These are phyloP conservation scores for Musa itinerans DNA, from an alignment of 176 grass and related monocot genomes.

Conservation along the genomic window DNA sequence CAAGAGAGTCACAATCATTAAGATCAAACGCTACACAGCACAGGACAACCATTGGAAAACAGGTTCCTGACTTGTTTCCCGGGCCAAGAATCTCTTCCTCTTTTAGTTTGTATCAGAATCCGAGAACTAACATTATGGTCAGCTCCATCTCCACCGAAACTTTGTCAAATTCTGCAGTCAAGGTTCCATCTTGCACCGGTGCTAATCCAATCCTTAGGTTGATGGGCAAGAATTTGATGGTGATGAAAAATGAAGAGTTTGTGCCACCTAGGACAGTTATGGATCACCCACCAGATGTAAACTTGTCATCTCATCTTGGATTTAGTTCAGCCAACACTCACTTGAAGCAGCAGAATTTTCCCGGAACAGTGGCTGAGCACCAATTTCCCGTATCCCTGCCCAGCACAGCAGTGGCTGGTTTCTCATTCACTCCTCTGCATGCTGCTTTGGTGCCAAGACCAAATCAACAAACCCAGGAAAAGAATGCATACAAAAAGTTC, in stretches of 20 bases:
- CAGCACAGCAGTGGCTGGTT: constrained; percentile 23
- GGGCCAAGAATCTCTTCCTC: constrained; percentile 47
- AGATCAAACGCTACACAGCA: constrained; percentile 10
- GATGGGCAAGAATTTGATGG: constrained; percentile 90
- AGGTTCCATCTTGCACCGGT: constrained; percentile 27
- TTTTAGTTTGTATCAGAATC: constrained; percentile 59
- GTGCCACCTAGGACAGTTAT: constrained; percentile 37
- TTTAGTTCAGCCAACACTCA: constrained; percentile 27
- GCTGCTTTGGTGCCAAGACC: constrained; percentile 26
- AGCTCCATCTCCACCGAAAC: constrained; percentile 27
- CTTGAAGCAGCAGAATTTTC: constrained; percentile 17
- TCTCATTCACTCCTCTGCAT: constrained; percentile 26
- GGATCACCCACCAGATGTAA: constrained; percentile 30
- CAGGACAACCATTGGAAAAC: constrained; percentile 37
- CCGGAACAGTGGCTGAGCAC: constrained; percentile 22
- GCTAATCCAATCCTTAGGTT: constrained; percentile 69
- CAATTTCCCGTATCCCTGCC: constrained; percentile 22
- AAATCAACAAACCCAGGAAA: constrained; percentile 28
- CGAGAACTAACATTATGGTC: constrained; percentile 31
- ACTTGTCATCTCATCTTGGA: constrained; percentile 26
- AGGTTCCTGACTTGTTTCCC: constrained; percentile 50
- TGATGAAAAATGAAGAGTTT: constrained; percentile 74
- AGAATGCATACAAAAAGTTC: constrained; percentile 28
- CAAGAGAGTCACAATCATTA: constrained; percentile 34
- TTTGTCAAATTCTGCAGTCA: constrained; percentile 23